A percentile compares a stretch with the other conserved stretches of the same genome.
Evolutionary conservation across 495 filamentous ascomycete species (phyloP).

Genomic region (Xanthoparmelia taractica): DNA sequence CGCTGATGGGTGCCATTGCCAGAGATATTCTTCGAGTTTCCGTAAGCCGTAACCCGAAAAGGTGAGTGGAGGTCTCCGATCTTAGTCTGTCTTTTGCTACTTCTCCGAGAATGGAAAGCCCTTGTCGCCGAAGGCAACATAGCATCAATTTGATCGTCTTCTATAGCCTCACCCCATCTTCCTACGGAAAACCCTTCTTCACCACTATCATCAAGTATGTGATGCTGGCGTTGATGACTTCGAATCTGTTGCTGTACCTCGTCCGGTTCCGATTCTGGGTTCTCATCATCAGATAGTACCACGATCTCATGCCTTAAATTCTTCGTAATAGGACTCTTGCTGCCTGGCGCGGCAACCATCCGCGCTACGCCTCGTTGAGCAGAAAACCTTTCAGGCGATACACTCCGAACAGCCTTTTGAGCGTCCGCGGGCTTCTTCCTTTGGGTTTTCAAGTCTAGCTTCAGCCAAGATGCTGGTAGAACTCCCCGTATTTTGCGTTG

Average conservation of each 20-base stretch:
- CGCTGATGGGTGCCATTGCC: constrained; percentile 33
- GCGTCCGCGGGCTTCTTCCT: constrained; percentile 32
- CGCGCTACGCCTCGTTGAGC: constrained; percentile 51
- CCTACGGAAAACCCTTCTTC: neutral
- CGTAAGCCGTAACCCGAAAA: constrained; percentile 21
- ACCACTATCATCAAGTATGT: constrained; percentile 33
- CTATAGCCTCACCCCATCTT: constrained; percentile 32
- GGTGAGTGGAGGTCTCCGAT: constrained; percentile 25
- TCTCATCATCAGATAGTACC: constrained; percentile 29
- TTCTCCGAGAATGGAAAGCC: constrained; percentile 5
- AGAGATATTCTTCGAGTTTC: constrained; percentile 29
- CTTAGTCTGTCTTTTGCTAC: constrained; percentile 25
- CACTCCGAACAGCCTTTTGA: neutral
- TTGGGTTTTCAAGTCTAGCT: constrained; percentile 52
- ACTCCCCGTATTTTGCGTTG: constrained; percentile 68
- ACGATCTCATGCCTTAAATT: constrained; percentile 23
- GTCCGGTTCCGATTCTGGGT: constrained; percentile 13
- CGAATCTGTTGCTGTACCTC: neutral
- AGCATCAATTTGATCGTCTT: constrained; percentile 53
- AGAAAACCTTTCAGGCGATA: constrained; percentile 24
- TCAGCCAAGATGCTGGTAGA: constrained; percentile 83
- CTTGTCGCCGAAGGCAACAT: constrained; percentile 39
- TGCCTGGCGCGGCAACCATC: constrained; percentile 15
- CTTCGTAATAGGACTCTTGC: constrained; percentile 28
- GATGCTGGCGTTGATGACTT: constrained; percentile 4